Evolutionary conservation across 306 rosid species (phyloP).

Genomic region (Citrullus colocynthis): DNA sequence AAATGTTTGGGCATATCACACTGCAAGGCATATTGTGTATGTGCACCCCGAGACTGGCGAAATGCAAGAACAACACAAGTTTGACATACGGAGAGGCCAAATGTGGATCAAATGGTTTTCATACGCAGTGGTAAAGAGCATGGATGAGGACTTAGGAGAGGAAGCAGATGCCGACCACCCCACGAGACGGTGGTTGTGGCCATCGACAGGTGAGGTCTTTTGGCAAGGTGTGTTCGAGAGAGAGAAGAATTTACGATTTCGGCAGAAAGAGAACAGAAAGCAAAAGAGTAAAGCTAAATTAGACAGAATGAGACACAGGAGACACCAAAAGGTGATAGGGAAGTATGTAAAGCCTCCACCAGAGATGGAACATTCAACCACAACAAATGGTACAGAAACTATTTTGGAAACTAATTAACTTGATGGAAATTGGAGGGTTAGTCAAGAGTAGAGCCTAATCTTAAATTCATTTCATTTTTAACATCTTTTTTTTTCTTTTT

Average conservation of each 20-base stretch:
- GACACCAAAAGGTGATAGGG: constrained; percentile 74
- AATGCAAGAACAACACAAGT: constrained; percentile 78
- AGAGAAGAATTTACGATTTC: constrained; percentile 53
- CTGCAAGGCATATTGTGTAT: constrained; percentile 72
- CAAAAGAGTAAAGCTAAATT: constrained; percentile 62
- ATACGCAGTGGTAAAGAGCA: constrained; percentile 47
- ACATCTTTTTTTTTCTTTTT: background rate
- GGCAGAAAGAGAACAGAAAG: constrained; percentile 69
- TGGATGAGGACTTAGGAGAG: constrained; percentile 96
- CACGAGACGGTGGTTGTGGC: constrained; percentile 76
- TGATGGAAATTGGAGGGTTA: background rate
- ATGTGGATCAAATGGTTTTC: constrained; percentile 94
- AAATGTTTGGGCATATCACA: constrained; percentile 92
- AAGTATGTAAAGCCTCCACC: constrained; percentile 86
- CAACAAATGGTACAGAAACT: constrained; percentile 22
- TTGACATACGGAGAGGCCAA: constrained; percentile 57
- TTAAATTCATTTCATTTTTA: constrained; percentile 11
- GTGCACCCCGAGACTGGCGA: constrained; percentile 62
- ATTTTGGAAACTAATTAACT: constrained; percentile 9
- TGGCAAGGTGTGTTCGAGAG: constrained; percentile 82
- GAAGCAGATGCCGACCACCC: constrained; percentile 49
- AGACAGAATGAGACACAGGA: constrained; percentile 55
- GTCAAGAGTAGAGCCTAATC: constrained; percentile 2
- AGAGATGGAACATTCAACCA: constrained; percentile 32
- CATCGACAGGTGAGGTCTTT: constrained; percentile 80